A percentile compares a stretch with the other conserved stretches of the same genome.
Evolutionary conservation across 2,329 filamentous ascomycete genomes (phyloP).

Genomic region (Tetracladium maxilliforme): DNA sequence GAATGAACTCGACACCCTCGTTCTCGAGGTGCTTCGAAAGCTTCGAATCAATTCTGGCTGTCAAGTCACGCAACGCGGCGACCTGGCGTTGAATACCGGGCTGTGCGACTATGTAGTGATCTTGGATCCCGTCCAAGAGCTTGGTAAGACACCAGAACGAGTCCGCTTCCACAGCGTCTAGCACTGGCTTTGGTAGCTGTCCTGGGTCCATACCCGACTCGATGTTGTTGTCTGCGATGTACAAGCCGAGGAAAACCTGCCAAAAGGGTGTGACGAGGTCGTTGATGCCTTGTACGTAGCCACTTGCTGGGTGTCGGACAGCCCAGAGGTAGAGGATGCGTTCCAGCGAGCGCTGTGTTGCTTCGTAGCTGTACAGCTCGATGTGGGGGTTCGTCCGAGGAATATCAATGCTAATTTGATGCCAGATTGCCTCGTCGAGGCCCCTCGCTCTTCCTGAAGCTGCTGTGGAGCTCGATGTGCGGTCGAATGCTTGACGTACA

Average conservation of each 20-base stretch:
- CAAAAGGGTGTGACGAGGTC: slow-evolving; percentile 95
- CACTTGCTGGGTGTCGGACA: slow-evolving; percentile 89
- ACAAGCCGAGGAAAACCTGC: slow-evolving; percentile 90
- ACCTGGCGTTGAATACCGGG: slow-evolving; percentile 95
- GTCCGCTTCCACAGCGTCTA: slow-evolving; percentile 95
- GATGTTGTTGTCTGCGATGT: slow-evolving; percentile 87
- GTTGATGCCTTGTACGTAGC: slow-evolving; percentile 97
- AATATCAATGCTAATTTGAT: slow-evolving; percentile 97
- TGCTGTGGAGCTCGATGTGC: slow-evolving; percentile 36
- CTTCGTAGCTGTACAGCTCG: slow-evolving; percentile 88
- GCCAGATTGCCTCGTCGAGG: slow-evolving; percentile 95
- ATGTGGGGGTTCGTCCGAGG: slow-evolving; percentile 93
- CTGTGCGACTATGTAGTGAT: slow-evolving; percentile 97
- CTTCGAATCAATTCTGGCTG: slow-evolving; percentile 70
- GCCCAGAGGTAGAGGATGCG: slow-evolving; percentile 96
- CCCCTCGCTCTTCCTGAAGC: slow-evolving; percentile 39
- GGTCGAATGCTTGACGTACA: slow-evolving; percentile 59
- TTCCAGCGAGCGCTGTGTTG: slow-evolving; percentile 86
- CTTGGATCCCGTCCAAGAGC: slow-evolving; percentile 94
- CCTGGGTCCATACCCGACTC: slow-evolving; percentile 94
- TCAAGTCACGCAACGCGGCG: slow-evolving; percentile 74
- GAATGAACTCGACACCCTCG: slow-evolving; percentile 94
- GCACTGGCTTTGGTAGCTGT: slow-evolving; percentile 74
- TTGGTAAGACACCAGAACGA: slow-evolving; percentile 98
- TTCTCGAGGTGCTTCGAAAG: slow-evolving; percentile 80